phyloP scores from a whole-genome alignment of 257 asterid species.

The Capsicum baccatum region DNA sequence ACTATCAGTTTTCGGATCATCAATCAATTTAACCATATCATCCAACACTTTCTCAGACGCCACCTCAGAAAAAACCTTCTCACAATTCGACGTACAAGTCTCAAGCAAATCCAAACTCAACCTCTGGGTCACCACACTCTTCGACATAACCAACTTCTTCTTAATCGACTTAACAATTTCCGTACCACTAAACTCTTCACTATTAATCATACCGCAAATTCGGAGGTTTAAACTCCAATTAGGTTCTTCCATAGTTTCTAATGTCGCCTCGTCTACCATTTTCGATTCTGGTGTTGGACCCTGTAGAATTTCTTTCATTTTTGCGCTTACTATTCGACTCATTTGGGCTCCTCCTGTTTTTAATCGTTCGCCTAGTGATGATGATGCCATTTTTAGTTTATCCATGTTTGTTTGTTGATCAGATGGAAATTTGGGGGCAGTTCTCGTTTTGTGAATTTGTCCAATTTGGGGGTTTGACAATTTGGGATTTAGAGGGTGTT shows the following conservation, averaged over 20 bases:
- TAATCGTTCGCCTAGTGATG: constrained; percentile 76
- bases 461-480: no score
- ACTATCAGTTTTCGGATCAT: constrained; percentile 71
- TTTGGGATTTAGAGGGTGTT: no score
- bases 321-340: constrained; percentile 77
- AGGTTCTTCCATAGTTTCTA: constrained; percentile 66
- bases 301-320: constrained; percentile 78
- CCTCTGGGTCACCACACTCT: constrained; percentile 51
- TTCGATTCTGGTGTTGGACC: constrained; percentile 86
- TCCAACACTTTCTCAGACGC: constrained; percentile 93
- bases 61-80: constrained; percentile 84
- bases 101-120: constrained; percentile 78
- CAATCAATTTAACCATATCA: constrained; percentile 84
- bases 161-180: constrained; percentile 79
- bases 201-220: constrained; percentile 79
- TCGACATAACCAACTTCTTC: constrained; percentile 65
- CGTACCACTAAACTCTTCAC: constrained; percentile 69
- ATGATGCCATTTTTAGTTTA: constrained; percentile 76
- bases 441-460: no score
- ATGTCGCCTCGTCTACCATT: constrained; percentile 86
- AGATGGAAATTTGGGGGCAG: not conserved
- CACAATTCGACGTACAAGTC: constrained; percentile 88
- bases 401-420: constrained; percentile 50
- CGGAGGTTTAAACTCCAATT: constrained; percentile 97
- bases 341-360: constrained; percentile 79